phyloP scores from a whole-genome alignment of 805 yeast species.

The Pichia manshurica region DNA sequence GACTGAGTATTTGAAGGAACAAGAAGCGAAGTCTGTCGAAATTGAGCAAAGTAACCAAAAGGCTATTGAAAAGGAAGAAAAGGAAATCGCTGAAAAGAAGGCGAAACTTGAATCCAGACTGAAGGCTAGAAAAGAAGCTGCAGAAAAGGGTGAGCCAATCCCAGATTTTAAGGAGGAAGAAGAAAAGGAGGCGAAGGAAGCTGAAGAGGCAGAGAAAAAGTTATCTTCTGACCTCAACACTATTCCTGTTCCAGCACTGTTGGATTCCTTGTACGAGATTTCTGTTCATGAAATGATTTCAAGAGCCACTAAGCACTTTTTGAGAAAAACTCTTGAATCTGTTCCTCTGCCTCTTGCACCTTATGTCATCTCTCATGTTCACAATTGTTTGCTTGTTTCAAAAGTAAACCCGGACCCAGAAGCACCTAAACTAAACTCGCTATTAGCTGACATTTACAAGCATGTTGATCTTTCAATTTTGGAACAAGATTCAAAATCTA shows the following conservation, averaged over 20 bases:
- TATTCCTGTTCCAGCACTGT: slow-evolving; percentile 38
- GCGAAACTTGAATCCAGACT: slow-evolving; percentile 30
- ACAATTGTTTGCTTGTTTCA: slow-evolving; percentile 62
- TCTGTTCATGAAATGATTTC: slow-evolving; percentile 67
- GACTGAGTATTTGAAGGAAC: slow-evolving; percentile 15
- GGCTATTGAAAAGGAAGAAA: slow-evolving; percentile 25
- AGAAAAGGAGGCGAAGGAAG: slow-evolving; percentile 31
- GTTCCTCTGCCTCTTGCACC: slow-evolving; percentile 55
- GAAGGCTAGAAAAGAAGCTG: slow-evolving; percentile 17
- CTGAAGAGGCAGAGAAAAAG: slow-evolving; percentile 29
- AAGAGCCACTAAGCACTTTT: slow-evolving; percentile 70
- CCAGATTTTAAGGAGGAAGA: slow-evolving; percentile 21
- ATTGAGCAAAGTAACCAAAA: slow-evolving; percentile 30
- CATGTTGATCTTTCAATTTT: slow-evolving; percentile 39
- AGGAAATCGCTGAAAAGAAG: slow-evolving; percentile 22
- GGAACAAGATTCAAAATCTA: slow-evolving; percentile 35
- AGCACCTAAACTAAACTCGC: slow-evolving; percentile 40
- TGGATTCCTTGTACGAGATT: slow-evolving; percentile 42
- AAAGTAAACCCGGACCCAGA: slow-evolving; percentile 36
- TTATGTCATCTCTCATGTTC: slow-evolving; percentile 59
- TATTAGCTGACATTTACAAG: slow-evolving; percentile 37
- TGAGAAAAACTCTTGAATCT: slow-evolving; percentile 42
- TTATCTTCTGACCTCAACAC: slow-evolving; percentile 35
- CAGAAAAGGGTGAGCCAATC: slow-evolving; percentile 16
- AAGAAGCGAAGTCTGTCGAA: slow-evolving; percentile 25